A percentile compares a stretch with the other conserved stretches of the same genome.
Conservation (phyloP, 768 basidiomycete genomes). For the Tephrocybe sp. region DNA sequence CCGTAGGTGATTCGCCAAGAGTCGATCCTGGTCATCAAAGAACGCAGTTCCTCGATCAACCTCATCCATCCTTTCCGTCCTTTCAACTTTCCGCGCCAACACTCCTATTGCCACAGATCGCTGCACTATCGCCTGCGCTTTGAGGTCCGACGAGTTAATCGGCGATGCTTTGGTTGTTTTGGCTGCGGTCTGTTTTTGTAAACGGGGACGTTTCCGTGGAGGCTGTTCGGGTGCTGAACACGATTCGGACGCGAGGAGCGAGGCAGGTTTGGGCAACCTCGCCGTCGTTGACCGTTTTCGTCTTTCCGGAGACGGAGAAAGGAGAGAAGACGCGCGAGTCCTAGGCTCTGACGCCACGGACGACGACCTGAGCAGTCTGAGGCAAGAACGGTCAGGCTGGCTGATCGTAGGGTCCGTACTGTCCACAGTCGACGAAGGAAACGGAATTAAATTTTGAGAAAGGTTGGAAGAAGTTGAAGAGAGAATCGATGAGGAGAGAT, state of each 20-base stretch:
- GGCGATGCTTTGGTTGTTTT: constrained; percentile 8
- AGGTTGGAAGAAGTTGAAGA: constrained; percentile 6
- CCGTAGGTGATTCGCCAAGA: constrained; percentile 20
- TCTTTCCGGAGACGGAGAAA: constrained; percentile 10
- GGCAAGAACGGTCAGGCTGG: constrained; percentile 20
- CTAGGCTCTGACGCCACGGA: constrained; percentile 7
- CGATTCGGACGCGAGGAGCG: neutral
- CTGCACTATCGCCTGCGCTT: constrained; percentile 19
- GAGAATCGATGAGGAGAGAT: constrained; percentile 5
- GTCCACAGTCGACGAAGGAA: constrained; percentile 16
- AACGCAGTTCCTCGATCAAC: neutral
- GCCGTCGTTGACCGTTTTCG: constrained; percentile 16
- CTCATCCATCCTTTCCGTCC: neutral
- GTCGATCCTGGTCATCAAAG: constrained; percentile 17
- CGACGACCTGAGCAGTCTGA: constrained; percentile 14
- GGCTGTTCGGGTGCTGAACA: constrained; percentile 15
- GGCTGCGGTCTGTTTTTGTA: constrained; percentile 9
- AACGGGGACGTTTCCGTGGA: constrained; percentile 20
- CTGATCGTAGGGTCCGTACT: constrained; percentile 13
- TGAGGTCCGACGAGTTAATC: constrained; percentile 14
- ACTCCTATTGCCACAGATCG: constrained; percentile 18
- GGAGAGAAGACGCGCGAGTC: constrained; percentile 5
- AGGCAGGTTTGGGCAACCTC: constrained; percentile 2
- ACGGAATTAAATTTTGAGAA: constrained; percentile 18
- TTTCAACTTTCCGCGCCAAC: constrained; percentile 7